These are phyloP conservation scores for Phytophthora syringae DNA, from an alignment of 352 stramenopile genomes.

Conservation along the genomic window DNA sequence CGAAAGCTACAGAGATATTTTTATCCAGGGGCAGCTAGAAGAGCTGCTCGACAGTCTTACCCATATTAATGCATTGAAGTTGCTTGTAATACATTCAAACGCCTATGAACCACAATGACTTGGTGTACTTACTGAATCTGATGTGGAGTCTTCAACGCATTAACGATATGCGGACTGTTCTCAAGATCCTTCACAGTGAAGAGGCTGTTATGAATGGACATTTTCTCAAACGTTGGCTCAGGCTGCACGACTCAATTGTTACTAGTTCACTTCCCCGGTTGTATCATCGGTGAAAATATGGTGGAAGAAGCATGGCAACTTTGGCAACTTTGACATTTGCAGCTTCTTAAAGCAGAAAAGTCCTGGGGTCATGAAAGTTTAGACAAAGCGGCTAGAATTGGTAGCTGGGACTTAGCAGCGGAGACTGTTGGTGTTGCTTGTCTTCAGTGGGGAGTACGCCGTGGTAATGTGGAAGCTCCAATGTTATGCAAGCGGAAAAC, in stretches of 20 bases:
- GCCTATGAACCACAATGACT: too few relatives aligned
- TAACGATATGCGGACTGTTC: conserved; percentile 2
- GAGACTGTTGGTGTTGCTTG: background rate
- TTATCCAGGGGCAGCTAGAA: too few relatives aligned
- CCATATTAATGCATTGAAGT: too few relatives aligned
- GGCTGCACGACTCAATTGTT: conserved; percentile 11
- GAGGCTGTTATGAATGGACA: conserved; percentile 1
- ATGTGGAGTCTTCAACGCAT: conserved; percentile 11
- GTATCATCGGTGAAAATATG: conserved; percentile 2
- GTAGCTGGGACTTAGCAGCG: conserved; percentile 6
- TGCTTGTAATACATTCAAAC: too few relatives aligned
- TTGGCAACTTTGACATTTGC: conserved; percentile 8
- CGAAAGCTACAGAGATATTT: too few relatives aligned
- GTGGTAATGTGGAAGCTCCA: background rate
- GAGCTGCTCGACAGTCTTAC: too few relatives aligned
- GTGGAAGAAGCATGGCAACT: conserved; percentile 13
- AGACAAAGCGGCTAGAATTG: background rate
- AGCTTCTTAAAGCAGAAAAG: conserved; percentile 12
- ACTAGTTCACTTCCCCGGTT: conserved; percentile 10
- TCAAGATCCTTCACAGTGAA: conserved; percentile 16
- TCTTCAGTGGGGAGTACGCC: background rate
- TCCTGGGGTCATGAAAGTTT: background rate
- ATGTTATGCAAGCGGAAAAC: conserved; percentile 16
- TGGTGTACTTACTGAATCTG: conserved; percentile 11
- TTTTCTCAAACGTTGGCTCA: conserved; percentile 1